Conservation (phyloP, 345 rosid genomes). For the Punica granatum region DNA sequence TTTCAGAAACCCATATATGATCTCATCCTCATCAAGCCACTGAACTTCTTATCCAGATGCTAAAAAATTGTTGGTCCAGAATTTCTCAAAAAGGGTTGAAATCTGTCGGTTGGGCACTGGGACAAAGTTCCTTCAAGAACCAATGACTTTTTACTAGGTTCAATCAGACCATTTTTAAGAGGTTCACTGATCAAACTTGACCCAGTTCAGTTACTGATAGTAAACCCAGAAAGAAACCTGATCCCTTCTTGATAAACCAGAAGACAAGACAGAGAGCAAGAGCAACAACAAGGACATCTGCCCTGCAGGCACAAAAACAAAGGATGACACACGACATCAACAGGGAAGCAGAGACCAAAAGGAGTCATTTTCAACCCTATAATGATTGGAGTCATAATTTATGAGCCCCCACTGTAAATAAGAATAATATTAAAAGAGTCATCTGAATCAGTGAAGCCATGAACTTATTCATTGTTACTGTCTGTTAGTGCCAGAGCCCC, state of each 20-base stretch:
- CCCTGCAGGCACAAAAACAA: not conserved
- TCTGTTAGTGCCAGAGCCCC: not conserved
- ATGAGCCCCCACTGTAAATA: constrained; percentile 12
- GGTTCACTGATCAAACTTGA: not conserved
- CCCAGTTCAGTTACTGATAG: not conserved
- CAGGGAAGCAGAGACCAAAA: not conserved
- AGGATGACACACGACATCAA: not conserved
- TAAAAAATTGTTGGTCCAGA: not conserved
- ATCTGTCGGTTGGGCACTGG: too few relatives aligned
- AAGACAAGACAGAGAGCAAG: too few relatives aligned
- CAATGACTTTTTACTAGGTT: not conserved
- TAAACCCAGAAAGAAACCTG: not conserved
- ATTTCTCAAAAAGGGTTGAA: too few relatives aligned
- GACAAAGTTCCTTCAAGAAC: not conserved
- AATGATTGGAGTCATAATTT: constrained; percentile 54
- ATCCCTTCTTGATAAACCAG: not conserved
- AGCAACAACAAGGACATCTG: not conserved
- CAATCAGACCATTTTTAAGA: not conserved
- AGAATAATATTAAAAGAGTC: not conserved
- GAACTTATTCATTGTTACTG: not conserved
- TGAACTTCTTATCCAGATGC: not conserved
- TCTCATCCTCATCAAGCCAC: not conserved
- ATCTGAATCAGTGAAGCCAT: not conserved
- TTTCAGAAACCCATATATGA: not conserved
- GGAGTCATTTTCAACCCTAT: constrained; percentile 27